Base-by-base conservation (phyloP, 805 yeast species). In the Sugiyamaella chiloensis region DNA sequence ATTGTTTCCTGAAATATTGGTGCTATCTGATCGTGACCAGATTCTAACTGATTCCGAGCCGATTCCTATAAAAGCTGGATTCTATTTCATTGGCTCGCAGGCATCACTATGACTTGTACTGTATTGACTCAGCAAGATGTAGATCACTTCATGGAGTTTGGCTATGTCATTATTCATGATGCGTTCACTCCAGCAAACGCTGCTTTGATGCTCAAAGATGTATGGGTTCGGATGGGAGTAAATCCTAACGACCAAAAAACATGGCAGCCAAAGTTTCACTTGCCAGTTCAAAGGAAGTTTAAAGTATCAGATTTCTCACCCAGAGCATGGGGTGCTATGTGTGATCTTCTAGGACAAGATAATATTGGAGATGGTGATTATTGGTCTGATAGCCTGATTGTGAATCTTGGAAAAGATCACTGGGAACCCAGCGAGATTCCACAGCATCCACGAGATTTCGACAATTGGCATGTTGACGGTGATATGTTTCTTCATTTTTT, bases 381-480 rank as follows among this genome's bases (percentile, higher is more conserved):
- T 40, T 46, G 49, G 49, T 4, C 20, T 14, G 49, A 46, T 27
- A 17, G 24, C 16, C 27, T 46, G n/a, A 46, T 46, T 20, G 40
- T 46, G 19, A 46, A 46, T 31, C 17, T 46, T 7, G 49, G 49
- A 12, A 30, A 32, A 24, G 49, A 46, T 8, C 11, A 30, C 8
- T 42, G 20, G 27, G 24, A 35, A 2, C n/a, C 9, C 6, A 32
- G 30, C 20, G 41, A 37, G 34, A 26, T 12, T 16, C 49, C 49
- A 2, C 4, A 40, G 27, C 20, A 46, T 39, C 44, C 44, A 14
- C 19, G 21, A n/a, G 34, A 46, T 11, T 32, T 46, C 17, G 39
- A 30, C 8, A 46, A 46, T 30, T 46, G 49, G 49, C 49, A 46
- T 29, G 37, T 30, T 17, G 49, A 46, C 20, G 49, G 49, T 2